A percentile compares a stretch with the other conserved stretches of the same genome.
These are phyloP conservation scores for Bromus sterilis DNA, from an alignment of 176 grass and related monocot genomes.

Conservation along the genomic window DNA sequence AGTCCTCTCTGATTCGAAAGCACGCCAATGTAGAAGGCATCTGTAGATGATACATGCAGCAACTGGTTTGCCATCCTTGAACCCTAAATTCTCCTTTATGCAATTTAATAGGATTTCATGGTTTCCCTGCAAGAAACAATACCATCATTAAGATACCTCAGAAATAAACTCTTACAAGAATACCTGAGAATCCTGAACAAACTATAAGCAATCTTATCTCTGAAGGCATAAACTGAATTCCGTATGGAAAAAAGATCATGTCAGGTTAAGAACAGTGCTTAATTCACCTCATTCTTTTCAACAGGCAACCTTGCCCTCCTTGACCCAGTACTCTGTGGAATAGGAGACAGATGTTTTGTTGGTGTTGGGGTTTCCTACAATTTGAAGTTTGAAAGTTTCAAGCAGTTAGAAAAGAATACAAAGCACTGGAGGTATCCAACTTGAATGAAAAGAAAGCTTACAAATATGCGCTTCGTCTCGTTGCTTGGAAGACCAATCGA, in stretches of 20 bases:
- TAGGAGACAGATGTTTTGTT: slow-evolving; percentile 53
- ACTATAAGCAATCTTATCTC: neutral
- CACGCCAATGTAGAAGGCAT: slow-evolving; percentile 74
- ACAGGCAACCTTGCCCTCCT: slow-evolving; percentile 54
- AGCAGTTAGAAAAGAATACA: slow-evolving; percentile 6
- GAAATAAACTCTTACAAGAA: neutral
- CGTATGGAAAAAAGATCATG: neutral
- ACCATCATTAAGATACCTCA: slow-evolving; percentile 14
- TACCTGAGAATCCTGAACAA: neutral
- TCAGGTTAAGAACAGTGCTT: neutral
- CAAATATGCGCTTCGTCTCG: slow-evolving; percentile 54
- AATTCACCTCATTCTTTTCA: slow-evolving; percentile 80
- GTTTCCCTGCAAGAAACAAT: slow-evolving; percentile 66
- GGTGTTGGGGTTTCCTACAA: slow-evolving; percentile 68
- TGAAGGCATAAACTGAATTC: neutral
- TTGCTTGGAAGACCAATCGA: slow-evolving; percentile 41
- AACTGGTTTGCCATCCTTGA: slow-evolving; percentile 81
- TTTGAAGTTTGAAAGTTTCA: slow-evolving; percentile 2
- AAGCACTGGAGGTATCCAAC: neutral
- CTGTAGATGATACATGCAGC: slow-evolving; percentile 90
- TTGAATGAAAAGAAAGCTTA: slow-evolving; percentile 45
- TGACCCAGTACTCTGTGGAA: slow-evolving; percentile 46
- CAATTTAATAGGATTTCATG: slow-evolving; percentile 81
- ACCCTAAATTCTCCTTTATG: slow-evolving; percentile 88
- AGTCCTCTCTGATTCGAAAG: slow-evolving; percentile 93